Conservation (phyloP, 768 basidiomycete genomes). For the Lepiota brunneoincarnata region DNA sequence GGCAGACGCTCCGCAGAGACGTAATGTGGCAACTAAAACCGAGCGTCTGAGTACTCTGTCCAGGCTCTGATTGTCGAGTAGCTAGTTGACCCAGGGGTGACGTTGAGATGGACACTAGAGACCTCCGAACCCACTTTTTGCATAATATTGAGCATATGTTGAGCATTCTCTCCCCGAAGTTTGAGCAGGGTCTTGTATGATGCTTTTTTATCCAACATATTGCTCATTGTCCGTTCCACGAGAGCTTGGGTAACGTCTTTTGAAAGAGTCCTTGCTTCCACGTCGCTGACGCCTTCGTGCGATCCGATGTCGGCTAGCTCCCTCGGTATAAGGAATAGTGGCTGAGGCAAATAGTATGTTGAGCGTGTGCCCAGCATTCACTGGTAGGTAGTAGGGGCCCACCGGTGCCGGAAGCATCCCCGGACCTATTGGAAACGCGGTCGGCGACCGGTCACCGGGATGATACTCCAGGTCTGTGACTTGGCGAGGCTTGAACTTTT, state of each 20-base stretch:
- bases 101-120: not conserved
- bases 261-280: not conserved
- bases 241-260: no score
- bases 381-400: no score
- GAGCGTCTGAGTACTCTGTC: not conserved
- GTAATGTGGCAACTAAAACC: not conserved
- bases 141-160: not conserved
- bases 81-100: not conserved
- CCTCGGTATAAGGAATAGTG: no score
- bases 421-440: no score
- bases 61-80: not conserved
- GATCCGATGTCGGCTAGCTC: no score
- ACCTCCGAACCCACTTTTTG: not conserved
- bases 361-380: no score
- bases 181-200: not conserved
- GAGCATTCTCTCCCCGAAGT: not conserved
- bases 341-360: no score
- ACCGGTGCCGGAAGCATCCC: no score
- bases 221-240: no score
- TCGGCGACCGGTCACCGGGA: no score
- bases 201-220: not conserved
- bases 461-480: no score
- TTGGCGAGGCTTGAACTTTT: no score
- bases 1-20: constrained; percentile 22
- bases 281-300: not conserved